Percentiles rank a stretch among this genome's conserved stretches.
Evolutionary conservation across 2,329 filamentous ascomycete genomes (phyloP).

Genomic region (Xylogone sp.): DNA sequence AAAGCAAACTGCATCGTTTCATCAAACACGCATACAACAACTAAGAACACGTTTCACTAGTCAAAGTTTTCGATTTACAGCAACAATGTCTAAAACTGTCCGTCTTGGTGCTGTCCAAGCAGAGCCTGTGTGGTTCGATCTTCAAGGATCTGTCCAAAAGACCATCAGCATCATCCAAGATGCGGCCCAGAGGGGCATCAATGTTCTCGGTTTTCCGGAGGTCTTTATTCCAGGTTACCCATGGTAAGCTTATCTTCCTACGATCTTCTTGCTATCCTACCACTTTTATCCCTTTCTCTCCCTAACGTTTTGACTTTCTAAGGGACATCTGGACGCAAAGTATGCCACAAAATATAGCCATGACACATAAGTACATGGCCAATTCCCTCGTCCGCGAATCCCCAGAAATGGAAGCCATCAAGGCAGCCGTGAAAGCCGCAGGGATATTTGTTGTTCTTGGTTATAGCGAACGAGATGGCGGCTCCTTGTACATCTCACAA

Average conservation of each 20-base stretch:
- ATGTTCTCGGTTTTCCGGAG: constrained; percentile 40
- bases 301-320: too few relatives aligned
- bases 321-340: constrained; percentile 25
- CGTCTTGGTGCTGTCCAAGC: constrained; percentile 7
- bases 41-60: too few relatives aligned
- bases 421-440: constrained; percentile 41
- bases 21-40: too few relatives aligned
- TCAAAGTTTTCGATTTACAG: too few relatives aligned
- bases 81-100: constrained; percentile 1
- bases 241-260: constrained; percentile 32
- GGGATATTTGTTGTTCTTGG: constrained; percentile 43
- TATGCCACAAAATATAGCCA: constrained; percentile 30
- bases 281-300: too few relatives aligned
- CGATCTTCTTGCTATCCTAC: too few relatives aligned
- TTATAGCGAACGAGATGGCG: constrained; percentile 41
- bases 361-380: constrained; percentile 41
- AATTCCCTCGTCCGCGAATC: constrained; percentile 38
- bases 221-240: constrained; percentile 43
- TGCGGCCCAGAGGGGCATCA: constrained; percentile 26
- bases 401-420: constrained; percentile 38
- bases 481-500: constrained; percentile 42
- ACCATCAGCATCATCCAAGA: constrained; percentile 30
- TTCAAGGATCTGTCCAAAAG: constrained; percentile 31
- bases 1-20: too few relatives aligned
- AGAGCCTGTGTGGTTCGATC: constrained; percentile 9